Conservation (phyloP, 225 moss, liverwort and hornwort species). For the Pleurozium schreberi region DNA sequence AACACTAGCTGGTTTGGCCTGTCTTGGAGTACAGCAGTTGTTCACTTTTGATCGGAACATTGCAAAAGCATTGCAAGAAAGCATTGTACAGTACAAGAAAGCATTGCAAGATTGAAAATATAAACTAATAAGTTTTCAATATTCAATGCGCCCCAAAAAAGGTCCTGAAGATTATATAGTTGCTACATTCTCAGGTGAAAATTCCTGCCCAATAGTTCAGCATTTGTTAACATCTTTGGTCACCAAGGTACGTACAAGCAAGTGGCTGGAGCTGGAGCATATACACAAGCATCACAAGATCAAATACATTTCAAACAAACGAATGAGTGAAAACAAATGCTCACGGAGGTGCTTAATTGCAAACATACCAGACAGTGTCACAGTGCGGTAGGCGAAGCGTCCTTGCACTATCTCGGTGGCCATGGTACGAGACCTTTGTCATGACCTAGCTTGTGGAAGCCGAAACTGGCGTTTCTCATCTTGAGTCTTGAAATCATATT, state of each 20-base stretch:
- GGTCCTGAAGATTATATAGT: neutral
- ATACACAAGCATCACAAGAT: neutral
- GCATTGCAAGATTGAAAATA: neutral
- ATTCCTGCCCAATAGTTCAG: too few species aligned
- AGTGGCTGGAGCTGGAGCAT: too few species aligned
- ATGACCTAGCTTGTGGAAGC: neutral
- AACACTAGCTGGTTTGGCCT: too few species aligned
- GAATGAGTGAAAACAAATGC: neutral
- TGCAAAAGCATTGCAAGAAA: neutral
- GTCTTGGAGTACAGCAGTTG: too few species aligned
- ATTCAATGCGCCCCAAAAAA: too few species aligned
- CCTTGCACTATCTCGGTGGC: too few species aligned
- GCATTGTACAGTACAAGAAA: neutral
- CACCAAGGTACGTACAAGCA: too few species aligned
- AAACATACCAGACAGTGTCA: too few species aligned
- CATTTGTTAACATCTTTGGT: neutral
- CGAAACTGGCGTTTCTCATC: neutral
- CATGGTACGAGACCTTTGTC: too few species aligned
- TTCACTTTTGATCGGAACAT: too few species aligned
- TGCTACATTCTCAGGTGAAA: neutral
- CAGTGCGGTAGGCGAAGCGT: neutral
- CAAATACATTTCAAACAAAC: too few species aligned
- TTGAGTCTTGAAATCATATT: neutral
- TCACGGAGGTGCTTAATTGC: neutral
- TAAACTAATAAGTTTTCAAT: neutral